Evolutionary conservation across 78 protist species (phyloP).

Genomic region (slime mould (Dictyostelium discoideum)): DNA sequence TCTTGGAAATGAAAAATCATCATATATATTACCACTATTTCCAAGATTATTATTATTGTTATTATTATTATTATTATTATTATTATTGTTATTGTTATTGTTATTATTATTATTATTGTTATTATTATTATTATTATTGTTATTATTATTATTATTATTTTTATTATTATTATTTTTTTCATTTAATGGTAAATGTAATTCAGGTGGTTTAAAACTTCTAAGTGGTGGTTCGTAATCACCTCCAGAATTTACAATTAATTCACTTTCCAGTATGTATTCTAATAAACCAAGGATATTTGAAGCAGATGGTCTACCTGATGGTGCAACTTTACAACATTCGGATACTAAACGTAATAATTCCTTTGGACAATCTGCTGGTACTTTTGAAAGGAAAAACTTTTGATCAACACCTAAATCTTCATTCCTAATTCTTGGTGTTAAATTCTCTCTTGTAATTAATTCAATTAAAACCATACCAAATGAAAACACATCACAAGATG

Average conservation of each 20-base stretch:
- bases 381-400: background rate
- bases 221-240: conserved; percentile 29
- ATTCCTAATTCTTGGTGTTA: conserved; percentile 52
- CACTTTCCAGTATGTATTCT: background rate
- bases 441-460: conserved; percentile 26
- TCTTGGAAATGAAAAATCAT: conserved; percentile 42
- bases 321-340: conserved; percentile 36
- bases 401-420: conserved; percentile 62
- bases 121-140: background rate
- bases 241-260: background rate
- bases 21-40: background rate
- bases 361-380: conserved; percentile 44
- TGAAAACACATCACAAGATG: conserved; percentile 72
- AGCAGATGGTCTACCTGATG: conserved; percentile 27
- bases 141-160: background rate
- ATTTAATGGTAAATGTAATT: conserved; percentile 8
- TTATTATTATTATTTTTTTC: background rate
- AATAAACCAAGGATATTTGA: background rate
- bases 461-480: conserved; percentile 79
- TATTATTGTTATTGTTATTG: background rate
- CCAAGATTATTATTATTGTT: background rate
- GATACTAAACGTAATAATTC: conserved; percentile 8
- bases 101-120: background rate
- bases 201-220: conserved; percentile 52
- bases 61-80: background rate